A percentile compares a stretch with the other conserved stretches of the same genome.
These are phyloP conservation scores for Pseudocercospora cruenta DNA, from an alignment of 2,329 filamentous ascomycete genomes.

Conservation along the genomic window DNA sequence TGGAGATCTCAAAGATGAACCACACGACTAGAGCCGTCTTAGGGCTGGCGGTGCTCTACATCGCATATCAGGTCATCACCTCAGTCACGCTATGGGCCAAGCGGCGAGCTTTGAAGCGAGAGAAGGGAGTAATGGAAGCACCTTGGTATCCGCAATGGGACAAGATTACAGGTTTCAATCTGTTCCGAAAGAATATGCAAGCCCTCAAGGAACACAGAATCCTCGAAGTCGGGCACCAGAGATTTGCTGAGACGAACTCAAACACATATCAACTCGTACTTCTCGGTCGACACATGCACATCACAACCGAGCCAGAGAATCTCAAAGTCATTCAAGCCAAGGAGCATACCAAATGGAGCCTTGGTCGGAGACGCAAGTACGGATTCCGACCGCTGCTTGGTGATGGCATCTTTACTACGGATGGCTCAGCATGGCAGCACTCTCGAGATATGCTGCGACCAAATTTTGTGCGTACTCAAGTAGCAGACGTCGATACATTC, in stretches of 20 bases:
- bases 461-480: slow-evolving; percentile 57
- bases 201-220: slow-evolving; percentile 44
- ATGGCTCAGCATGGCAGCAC: slow-evolving; percentile 46
- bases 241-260: slow-evolving; percentile 39
- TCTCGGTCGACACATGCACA: slow-evolving; percentile 39
- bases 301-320: slow-evolving; percentile 53
- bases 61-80: slow-evolving; percentile 42
- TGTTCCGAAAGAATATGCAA: slow-evolving; percentile 47
- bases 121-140: slow-evolving; percentile 55
- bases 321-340: slow-evolving; percentile 51
- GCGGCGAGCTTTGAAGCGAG: slow-evolving; percentile 44
- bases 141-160: slow-evolving; percentile 56
- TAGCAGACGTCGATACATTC: slow-evolving; percentile 60
- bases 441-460: slow-evolving; percentile 55
- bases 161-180: slow-evolving; percentile 58
- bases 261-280: slow-evolving; percentile 46
- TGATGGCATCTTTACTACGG: slow-evolving; percentile 49
- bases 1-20: slow-evolving; percentile 21
- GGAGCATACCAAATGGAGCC: slow-evolving; percentile 52
- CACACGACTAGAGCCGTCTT: slow-evolving; percentile 31
- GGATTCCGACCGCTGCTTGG: slow-evolving; percentile 49
- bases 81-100: slow-evolving; percentile 40
- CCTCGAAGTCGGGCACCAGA: slow-evolving; percentile 39
- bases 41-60: slow-evolving; percentile 37
- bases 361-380: slow-evolving; percentile 41